Evolutionary conservation across 1,284 basidiomycete genomes (phyloP).

Genomic region (Cutaneotrichosporon sp.): DNA sequence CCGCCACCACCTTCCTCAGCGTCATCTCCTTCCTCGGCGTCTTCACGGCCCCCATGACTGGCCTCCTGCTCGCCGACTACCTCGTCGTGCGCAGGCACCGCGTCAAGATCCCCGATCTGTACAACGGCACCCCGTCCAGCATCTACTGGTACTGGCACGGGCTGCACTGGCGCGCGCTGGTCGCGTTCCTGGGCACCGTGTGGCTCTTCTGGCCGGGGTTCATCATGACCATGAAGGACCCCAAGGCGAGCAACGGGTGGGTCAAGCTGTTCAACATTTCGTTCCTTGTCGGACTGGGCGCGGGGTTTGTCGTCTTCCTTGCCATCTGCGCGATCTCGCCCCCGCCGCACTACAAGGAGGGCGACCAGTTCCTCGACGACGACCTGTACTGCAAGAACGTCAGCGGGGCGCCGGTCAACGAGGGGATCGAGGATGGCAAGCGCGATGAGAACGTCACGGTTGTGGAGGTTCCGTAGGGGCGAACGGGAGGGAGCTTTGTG

Average conservation of each 20-base stretch:
- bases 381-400: slow-evolving; percentile 7
- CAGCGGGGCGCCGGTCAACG: not conserved
- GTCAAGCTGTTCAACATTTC: slow-evolving; percentile 34
- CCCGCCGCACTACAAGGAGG: slow-evolving; percentile 23
- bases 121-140: slow-evolving; percentile 22
- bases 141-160: slow-evolving; percentile 39
- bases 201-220: slow-evolving; percentile 33
- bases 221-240: slow-evolving; percentile 26
- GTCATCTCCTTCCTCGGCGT: slow-evolving; percentile 48
- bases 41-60: slow-evolving; percentile 50
- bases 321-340: slow-evolving; percentile 25
- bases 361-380: slow-evolving; percentile 16
- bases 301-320: slow-evolving; percentile 24
- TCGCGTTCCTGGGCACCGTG: slow-evolving; percentile 27
- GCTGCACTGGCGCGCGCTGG: slow-evolving; percentile 35
- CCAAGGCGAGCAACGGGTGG: slow-evolving; percentile 25
- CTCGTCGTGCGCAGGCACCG: slow-evolving; percentile 49
- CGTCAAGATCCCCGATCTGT: slow-evolving; percentile 47
- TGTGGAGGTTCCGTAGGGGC: not conserved
- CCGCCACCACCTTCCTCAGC: slow-evolving; percentile 45
- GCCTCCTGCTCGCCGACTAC: slow-evolving; percentile 54
- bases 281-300: slow-evolving; percentile 31
- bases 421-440: not conserved
- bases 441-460: not conserved
- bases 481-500: not conserved